Conservation (phyloP, 2,329 filamentous ascomycete genomes). For the Teratosphaeria viscida region DNA sequence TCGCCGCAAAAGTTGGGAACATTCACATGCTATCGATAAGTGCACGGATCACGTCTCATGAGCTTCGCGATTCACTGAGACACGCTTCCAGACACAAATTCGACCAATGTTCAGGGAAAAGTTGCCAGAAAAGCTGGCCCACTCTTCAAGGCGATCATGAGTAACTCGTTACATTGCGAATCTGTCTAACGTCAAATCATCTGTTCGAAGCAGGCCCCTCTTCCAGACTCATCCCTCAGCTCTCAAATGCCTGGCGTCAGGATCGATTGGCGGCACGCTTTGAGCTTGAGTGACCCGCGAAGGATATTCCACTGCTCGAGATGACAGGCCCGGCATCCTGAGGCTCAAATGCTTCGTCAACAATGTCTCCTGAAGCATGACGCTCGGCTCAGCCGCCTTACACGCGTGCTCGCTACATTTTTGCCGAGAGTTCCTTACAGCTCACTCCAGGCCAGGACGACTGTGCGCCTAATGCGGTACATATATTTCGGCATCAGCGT, state of each 20-base stretch:
- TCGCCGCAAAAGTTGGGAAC: neutral
- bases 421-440: constrained; percentile 15
- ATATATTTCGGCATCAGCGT: constrained; percentile 16
- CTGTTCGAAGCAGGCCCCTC: constrained; percentile 27
- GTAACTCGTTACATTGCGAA: too few species aligned
- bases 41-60: neutral
- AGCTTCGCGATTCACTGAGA: neutral
- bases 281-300: constrained; percentile 15
- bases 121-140: too few species aligned
- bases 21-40: neutral
- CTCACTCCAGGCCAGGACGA: constrained; percentile 13
- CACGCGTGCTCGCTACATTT: constrained; percentile 20
- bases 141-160: too few species aligned
- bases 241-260: constrained; percentile 17
- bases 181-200: constrained; percentile 11
- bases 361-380: constrained; percentile 8
- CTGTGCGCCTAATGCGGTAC: constrained; percentile 8
- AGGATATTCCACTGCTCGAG: constrained; percentile 13
- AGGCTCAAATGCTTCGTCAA: constrained; percentile 9
- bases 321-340: constrained; percentile 16
- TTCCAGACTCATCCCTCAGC: constrained; percentile 29
- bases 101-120: neutral
- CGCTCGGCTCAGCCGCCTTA: constrained; percentile 10
- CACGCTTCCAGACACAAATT: too few species aligned
- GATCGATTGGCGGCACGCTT: constrained; percentile 9